Conservation (phyloP, 129 eudicot genomes). For the Centaurea solstitialis region DNA sequence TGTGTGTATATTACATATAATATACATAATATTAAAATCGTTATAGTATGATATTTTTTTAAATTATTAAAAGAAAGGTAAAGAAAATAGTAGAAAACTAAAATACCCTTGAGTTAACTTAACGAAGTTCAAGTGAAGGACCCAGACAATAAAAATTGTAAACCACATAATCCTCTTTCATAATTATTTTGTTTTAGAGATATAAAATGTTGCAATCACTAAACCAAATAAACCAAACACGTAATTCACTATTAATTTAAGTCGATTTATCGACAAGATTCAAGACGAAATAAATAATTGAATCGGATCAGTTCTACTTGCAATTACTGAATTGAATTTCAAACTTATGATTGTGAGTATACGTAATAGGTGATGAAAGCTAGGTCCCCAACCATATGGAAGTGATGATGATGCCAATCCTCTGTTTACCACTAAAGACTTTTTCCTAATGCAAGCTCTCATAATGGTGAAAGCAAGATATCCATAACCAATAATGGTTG, state of each 20-base stretch:
- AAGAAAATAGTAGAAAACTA: too few relatives aligned
- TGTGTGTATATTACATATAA: too few relatives aligned
- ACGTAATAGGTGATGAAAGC: background rate
- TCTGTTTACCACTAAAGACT: background rate
- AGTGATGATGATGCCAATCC: background rate
- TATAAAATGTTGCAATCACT: too few relatives aligned
- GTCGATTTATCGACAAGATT: background rate
- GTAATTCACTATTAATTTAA: background rate
- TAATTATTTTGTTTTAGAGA: too few relatives aligned
- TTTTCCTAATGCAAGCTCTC: background rate
- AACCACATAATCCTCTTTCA: too few relatives aligned
- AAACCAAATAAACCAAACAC: background rate
- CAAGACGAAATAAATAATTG: background rate
- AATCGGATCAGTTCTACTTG: background rate
- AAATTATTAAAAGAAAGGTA: too few relatives aligned
- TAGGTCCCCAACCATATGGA: background rate
- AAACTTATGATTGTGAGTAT: background rate
- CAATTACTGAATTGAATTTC: background rate
- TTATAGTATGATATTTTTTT: too few relatives aligned
- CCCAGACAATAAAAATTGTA: too few relatives aligned
- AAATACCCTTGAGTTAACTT: too few relatives aligned
- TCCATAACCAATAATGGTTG: background rate
- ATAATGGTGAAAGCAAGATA: background rate
- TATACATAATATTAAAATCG: too few relatives aligned
- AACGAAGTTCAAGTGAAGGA: too few relatives aligned